These are phyloP conservation scores for Phytophthora ohioensis DNA, from an alignment of 352 stramenopile genomes.

Conservation along the genomic window DNA sequence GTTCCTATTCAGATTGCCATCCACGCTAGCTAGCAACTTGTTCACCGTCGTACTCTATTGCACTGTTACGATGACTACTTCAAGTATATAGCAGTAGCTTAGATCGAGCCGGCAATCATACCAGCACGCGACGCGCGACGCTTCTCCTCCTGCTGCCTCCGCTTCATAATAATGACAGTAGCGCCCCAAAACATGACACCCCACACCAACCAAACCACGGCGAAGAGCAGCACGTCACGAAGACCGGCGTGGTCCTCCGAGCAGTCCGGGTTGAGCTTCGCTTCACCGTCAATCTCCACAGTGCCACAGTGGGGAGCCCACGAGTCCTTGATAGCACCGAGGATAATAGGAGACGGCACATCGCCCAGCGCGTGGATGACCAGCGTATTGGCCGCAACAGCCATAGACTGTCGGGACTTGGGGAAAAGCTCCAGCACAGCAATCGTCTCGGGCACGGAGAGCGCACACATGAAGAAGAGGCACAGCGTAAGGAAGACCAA, in stretches of 20 bases:
- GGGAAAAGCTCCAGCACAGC: conserved; percentile 92
- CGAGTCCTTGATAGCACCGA: conserved; percentile 93
- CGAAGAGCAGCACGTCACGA: conserved; percentile 75
- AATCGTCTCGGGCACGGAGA: conserved; percentile 85
- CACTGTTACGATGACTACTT: conserved; percentile 1
- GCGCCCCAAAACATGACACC: conserved; percentile 72
- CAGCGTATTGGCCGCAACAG: conserved; percentile 91
- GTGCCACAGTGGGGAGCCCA: conserved; percentile 91
- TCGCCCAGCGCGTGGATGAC: conserved; percentile 94
- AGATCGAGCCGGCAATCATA: conserved; percentile 28
- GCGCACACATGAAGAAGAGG: conserved; percentile 80
- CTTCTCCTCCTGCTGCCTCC: conserved; percentile 36
- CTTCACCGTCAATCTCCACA: conserved; percentile 65
- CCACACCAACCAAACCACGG: conserved; percentile 80
- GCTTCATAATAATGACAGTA: conserved; percentile 51
- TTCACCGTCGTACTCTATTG: conserved; percentile 11
- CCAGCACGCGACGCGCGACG: conserved; percentile 27
- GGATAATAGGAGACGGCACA: conserved; percentile 93
- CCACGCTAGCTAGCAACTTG: neutral
- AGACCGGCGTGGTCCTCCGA: conserved; percentile 67
- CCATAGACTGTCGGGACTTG: conserved; percentile 87
- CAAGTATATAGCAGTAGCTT: conserved; percentile 7
- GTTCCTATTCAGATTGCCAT: conserved; percentile 24
- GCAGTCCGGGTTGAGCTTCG: conserved; percentile 75
- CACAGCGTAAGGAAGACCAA: conserved; percentile 75